These are phyloP conservation scores for Stygiomarasmius scandens DNA, from an alignment of 1,284 basidiomycete genomes.

Conservation along the genomic window DNA sequence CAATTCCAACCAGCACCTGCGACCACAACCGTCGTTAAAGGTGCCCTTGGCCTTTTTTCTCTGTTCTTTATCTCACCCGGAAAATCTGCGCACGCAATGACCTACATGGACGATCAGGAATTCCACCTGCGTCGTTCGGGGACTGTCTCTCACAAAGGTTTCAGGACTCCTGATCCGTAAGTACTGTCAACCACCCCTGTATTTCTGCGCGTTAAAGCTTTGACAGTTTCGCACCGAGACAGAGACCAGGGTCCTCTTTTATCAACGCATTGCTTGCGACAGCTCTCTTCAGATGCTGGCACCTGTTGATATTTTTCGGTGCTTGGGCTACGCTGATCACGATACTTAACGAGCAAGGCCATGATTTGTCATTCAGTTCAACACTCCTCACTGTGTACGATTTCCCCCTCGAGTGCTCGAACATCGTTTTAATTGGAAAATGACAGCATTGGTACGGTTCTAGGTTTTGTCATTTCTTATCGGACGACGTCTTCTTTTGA, in stretches of 20 bases:
- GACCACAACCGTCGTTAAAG: too few species aligned
- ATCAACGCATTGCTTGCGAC: slow-evolving; percentile 59
- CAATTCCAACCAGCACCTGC: too few species aligned
- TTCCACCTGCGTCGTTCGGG: slow-evolving; percentile 14
- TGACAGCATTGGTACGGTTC: slow-evolving; percentile 61
- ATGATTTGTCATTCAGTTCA: slow-evolving; percentile 46
- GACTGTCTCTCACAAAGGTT: slow-evolving; percentile 22
- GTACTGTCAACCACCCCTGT: slow-evolving; percentile 2
- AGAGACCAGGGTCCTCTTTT: slow-evolving; percentile 43
- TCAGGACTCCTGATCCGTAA: slow-evolving; percentile 24
- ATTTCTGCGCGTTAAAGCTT: too few species aligned
- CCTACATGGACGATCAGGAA: slow-evolving; percentile 5
- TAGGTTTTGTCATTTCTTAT: slow-evolving; percentile 69
- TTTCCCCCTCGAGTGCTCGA: background rate
- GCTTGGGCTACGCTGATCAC: slow-evolving; percentile 60
- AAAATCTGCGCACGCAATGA: background rate
- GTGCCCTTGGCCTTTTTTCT: too few species aligned
- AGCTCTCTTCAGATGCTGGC: slow-evolving; percentile 69
- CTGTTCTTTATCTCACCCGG: too few species aligned
- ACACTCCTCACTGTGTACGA: slow-evolving; percentile 66
- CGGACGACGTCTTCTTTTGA: slow-evolving; percentile 79
- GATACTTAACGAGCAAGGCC: slow-evolving; percentile 50
- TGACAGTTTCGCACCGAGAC: slow-evolving; percentile 43
- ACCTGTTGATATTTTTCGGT: slow-evolving; percentile 62
- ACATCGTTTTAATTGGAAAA: background rate